Evolutionary conservation across 352 stramenopile genomes (phyloP).

Genomic region (Globisporangium solare): DNA sequence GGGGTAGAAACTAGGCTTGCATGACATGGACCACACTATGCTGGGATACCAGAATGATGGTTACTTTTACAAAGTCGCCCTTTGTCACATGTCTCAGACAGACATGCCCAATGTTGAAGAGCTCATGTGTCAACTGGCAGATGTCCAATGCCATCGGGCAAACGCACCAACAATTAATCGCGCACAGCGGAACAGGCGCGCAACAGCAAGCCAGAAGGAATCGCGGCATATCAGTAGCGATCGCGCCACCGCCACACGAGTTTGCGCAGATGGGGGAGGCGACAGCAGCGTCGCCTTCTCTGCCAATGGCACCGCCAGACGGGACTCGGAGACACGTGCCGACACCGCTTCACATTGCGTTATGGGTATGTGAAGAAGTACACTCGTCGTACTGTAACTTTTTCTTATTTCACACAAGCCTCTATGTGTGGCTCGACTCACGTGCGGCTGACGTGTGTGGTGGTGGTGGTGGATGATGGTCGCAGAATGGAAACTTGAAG

Average conservation of each 20-base stretch:
- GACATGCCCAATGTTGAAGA: background rate
- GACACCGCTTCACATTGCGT: conserved; percentile 48
- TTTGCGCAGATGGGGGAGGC: too few relatives aligned
- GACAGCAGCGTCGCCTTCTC: background rate
- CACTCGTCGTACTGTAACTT: background rate
- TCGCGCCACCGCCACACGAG: background rate
- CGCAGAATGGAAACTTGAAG: conserved; percentile 50
- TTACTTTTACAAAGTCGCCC: background rate
- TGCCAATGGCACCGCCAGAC: background rate
- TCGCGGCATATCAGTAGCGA: background rate
- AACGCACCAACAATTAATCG: too few relatives aligned
- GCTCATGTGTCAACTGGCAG: conserved; percentile 8
- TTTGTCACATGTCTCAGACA: background rate
- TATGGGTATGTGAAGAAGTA: conserved; percentile 39
- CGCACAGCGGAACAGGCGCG: too few relatives aligned
- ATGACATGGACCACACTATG: background rate
- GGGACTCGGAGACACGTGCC: conserved; percentile 1
- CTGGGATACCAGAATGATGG: background rate
- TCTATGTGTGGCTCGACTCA: background rate
- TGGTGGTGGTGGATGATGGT: background rate
- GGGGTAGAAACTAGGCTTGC: background rate
- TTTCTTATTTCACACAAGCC: too few relatives aligned
- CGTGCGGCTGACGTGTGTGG: background rate
- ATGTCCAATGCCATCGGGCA: conserved; percentile 1
- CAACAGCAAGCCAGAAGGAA: too few relatives aligned